Evolutionary conservation across 2,329 filamentous ascomycete species (phyloP).

Genomic region (Proliferodiscus dingleyae): DNA sequence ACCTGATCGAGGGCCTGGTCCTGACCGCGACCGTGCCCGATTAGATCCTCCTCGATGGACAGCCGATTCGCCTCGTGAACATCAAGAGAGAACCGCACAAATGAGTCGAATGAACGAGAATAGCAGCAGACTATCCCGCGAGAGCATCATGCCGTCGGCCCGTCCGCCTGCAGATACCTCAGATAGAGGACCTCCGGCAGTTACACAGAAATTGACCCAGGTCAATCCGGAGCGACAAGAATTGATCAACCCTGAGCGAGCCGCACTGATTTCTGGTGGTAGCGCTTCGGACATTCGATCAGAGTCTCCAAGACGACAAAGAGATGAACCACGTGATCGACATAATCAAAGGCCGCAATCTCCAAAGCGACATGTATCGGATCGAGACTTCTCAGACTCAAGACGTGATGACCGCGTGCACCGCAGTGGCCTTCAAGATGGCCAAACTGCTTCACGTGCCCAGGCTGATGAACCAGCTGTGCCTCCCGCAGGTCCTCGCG

Average conservation of each 20-base stretch:
- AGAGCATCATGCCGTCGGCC: constrained; percentile 27
- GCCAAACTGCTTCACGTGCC: constrained; percentile 16
- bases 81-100: constrained; percentile 22
- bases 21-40: constrained; percentile 25
- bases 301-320: constrained; percentile 28
- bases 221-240: constrained; percentile 29
- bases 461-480: constrained; percentile 24
- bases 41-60: constrained; percentile 29
- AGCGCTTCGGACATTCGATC: constrained; percentile 22
- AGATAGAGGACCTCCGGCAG: constrained; percentile 22
- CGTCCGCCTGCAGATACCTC: constrained; percentile 16
- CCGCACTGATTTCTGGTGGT: constrained; percentile 29
- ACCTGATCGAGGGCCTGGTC: constrained; percentile 19
- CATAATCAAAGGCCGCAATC: constrained; percentile 41
- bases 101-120: constrained; percentile 20
- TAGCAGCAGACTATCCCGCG: constrained; percentile 27
- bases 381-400: constrained; percentile 32
- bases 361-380: constrained; percentile 41
- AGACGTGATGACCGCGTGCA: constrained; percentile 27
- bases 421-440: constrained; percentile 19
- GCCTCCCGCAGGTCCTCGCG: constrained; percentile 31
- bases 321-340: constrained; percentile 28
- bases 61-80: constrained; percentile 25
- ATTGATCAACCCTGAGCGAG: constrained; percentile 31
- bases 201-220: constrained; percentile 22